Percentiles rank a stretch among this genome's conserved stretches.
These are phyloP conservation scores for Cyclotella cryptica DNA, from an alignment of 108 stramenopile genomes.

Conservation along the genomic window DNA sequence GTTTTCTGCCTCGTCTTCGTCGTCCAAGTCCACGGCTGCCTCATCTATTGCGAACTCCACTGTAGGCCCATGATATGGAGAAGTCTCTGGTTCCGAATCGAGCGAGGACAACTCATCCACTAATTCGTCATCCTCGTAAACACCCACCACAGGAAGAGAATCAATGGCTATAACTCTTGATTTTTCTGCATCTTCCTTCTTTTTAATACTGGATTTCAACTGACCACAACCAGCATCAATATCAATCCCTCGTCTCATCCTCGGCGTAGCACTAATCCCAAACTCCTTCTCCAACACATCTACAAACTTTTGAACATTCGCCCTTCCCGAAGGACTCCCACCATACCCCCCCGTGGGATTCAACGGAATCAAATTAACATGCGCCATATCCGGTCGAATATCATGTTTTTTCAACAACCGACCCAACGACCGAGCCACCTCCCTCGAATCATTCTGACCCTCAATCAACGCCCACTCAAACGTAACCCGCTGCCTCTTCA, in stretches of 20 bases:
- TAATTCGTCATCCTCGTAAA: conserved; percentile 56
- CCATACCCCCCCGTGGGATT: conserved; percentile 93
- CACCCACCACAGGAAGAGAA: conserved; percentile 47
- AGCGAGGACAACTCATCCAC: background rate
- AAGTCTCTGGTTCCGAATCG: conserved; percentile 14
- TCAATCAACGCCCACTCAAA: conserved; percentile 98
- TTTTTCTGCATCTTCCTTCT: conserved; percentile 44
- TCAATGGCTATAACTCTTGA: conserved; percentile 1
- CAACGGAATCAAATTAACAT: conserved; percentile 96
- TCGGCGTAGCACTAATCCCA: conserved; percentile 78
- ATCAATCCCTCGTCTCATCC: conserved; percentile 97
- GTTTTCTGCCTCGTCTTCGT: conserved; percentile 48
- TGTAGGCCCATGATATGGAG: conserved; percentile 20
- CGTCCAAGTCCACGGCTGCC: conserved; percentile 53
- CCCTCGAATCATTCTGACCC: conserved; percentile 88
- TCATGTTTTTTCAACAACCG: conserved; percentile 56
- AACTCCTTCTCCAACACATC: conserved; percentile 72
- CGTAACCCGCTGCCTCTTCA: conserved; percentile 83
- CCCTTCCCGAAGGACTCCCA: conserved; percentile 64
- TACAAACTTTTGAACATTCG: conserved; percentile 74
- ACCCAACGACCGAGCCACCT: conserved; percentile 80
- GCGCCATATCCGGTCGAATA: conserved; percentile 76
- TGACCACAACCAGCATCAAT: conserved; percentile 99
- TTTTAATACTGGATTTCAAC: conserved; percentile 82
- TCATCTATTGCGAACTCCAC: conserved; percentile 58